Evolutionary conservation across 371 early-diverging fungal genomes (phyloP).

Genomic region (Apophysomyces ossiformis): DNA sequence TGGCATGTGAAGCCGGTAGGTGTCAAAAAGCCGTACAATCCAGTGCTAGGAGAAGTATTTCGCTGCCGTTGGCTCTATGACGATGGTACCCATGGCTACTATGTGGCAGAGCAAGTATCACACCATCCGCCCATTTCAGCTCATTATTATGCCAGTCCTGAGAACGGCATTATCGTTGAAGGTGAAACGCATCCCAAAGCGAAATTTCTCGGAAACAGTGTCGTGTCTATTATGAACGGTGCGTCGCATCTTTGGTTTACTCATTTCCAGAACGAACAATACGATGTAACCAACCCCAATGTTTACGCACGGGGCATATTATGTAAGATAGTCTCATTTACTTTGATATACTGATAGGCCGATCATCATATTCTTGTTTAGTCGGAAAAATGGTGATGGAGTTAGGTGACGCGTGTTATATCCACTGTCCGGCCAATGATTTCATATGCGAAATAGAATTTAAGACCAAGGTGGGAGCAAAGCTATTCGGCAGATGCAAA

Average conservation of each 20-base stretch:
- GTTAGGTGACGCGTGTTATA: slow-evolving; percentile 80
- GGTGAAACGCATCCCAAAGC: slow-evolving; percentile 91
- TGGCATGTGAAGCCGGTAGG: slow-evolving; percentile 98
- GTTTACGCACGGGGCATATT: slow-evolving; percentile 92
- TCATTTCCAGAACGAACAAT: slow-evolving; percentile 72
- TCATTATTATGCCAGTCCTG: slow-evolving; percentile 85
- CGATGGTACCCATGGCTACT: slow-evolving; percentile 78
- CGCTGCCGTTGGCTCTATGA: slow-evolving; percentile 77
- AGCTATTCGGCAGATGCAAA: neutral
- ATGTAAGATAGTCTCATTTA: slow-evolving; percentile 23
- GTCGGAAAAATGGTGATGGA: slow-evolving; percentile 93
- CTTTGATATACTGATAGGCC: no score
- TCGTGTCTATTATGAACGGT: slow-evolving; percentile 89
- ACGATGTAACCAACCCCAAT: slow-evolving; percentile 86
- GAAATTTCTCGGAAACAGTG: slow-evolving; percentile 93
- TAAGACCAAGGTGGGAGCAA: slow-evolving; percentile 78
- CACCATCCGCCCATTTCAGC: slow-evolving; percentile 97
- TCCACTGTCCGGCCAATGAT: slow-evolving; percentile 77
- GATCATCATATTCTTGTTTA: slow-evolving; percentile 41
- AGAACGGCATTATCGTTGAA: slow-evolving; percentile 76
- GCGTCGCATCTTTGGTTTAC: slow-evolving; percentile 65
- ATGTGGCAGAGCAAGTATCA: slow-evolving; percentile 94
- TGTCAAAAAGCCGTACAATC: slow-evolving; percentile 97
- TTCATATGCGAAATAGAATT: slow-evolving; percentile 87
- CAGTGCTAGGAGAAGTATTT: slow-evolving; percentile 94